These are phyloP conservation scores for Boletus sp. DNA, from an alignment of 768 basidiomycete species.

Conservation along the genomic window DNA sequence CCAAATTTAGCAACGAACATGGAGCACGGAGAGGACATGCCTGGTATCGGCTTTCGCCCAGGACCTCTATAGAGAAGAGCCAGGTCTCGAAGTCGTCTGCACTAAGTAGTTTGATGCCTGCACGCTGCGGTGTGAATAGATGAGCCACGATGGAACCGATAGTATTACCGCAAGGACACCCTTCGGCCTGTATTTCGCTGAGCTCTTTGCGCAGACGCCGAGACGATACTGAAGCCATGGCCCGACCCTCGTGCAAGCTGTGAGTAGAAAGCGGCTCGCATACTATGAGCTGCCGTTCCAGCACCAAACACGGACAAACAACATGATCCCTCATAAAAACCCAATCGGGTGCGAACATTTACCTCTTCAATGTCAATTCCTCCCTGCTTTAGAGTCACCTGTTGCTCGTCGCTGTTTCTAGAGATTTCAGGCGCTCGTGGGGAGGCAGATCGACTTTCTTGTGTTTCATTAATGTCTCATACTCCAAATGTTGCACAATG, in stretches of 20 bases:
- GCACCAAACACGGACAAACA: slow-evolving; percentile 41
- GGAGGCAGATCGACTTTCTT: slow-evolving; percentile 50
- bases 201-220: slow-evolving; percentile 72
- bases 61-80: slow-evolving; percentile 76
- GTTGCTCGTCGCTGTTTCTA: slow-evolving; percentile 40
- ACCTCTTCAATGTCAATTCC: slow-evolving; percentile 37
- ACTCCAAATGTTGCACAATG: slow-evolving; percentile 13
- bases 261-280: slow-evolving; percentile 2
- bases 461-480: slow-evolving; percentile 21
- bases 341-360: neutral
- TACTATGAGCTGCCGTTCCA: slow-evolving; percentile 5
- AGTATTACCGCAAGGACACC: slow-evolving; percentile 60
- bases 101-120: slow-evolving; percentile 70
- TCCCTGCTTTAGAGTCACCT: slow-evolving; percentile 76
- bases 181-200: slow-evolving; percentile 60
- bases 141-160: neutral
- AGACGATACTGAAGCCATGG: slow-evolving; percentile 62
- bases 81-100: slow-evolving; percentile 80
- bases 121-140: neutral
- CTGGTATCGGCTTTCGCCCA: slow-evolving; percentile 80
- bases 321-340: slow-evolving; percentile 32
- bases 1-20: slow-evolving; percentile 1
- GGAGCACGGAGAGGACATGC: slow-evolving; percentile 35
- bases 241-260: slow-evolving; percentile 19
- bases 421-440: slow-evolving; percentile 67